These are phyloP conservation scores for Cladosporium velox DNA, from an alignment of 2,329 filamentous ascomycete genomes.

Conservation along the genomic window DNA sequence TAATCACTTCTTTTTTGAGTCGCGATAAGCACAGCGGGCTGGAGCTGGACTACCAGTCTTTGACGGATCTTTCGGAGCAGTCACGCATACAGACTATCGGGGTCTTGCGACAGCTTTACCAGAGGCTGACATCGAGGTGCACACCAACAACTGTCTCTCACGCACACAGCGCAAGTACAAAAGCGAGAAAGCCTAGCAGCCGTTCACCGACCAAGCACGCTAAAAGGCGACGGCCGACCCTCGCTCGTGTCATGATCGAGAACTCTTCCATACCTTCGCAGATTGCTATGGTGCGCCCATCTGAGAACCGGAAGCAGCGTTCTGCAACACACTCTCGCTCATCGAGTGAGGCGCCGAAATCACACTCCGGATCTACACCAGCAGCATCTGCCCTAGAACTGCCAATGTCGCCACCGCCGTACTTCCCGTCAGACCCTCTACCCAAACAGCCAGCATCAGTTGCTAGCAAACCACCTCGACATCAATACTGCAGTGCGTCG, in stretches of 20 bases:
- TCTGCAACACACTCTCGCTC: not conserved
- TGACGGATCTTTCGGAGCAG: conserved; percentile 49
- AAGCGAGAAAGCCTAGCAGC: not conserved
- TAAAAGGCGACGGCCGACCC: conserved; percentile 27
- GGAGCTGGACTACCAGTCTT: conserved; percentile 45
- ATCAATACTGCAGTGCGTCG: not conserved
- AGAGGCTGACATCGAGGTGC: conserved; percentile 22
- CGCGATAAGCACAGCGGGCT: conserved; percentile 37
- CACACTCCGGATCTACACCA: not conserved
- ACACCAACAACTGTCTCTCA: not conserved
- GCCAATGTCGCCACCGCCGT: not conserved
- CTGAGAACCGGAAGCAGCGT: conserved; percentile 22
- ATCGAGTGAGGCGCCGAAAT: not conserved
- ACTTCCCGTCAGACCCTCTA: not conserved
- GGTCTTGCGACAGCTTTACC: conserved; percentile 44
- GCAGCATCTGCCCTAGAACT: not conserved
- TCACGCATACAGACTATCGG: conserved; percentile 48
- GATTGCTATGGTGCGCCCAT: conserved; percentile 33
- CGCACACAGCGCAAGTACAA: not conserved
- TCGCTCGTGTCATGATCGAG: conserved; percentile 35
- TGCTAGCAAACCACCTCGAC: not conserved
- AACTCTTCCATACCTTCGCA: conserved; percentile 32
- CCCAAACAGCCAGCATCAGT: not conserved
- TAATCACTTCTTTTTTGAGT: conserved; percentile 48
- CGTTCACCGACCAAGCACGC: conserved; percentile 17